Evolutionary conservation across 108 stramenopile genomes (phyloP), one percentile per base, ranked within the genome.

Genomic region (Asterionellopsis glacialis): DNA sequence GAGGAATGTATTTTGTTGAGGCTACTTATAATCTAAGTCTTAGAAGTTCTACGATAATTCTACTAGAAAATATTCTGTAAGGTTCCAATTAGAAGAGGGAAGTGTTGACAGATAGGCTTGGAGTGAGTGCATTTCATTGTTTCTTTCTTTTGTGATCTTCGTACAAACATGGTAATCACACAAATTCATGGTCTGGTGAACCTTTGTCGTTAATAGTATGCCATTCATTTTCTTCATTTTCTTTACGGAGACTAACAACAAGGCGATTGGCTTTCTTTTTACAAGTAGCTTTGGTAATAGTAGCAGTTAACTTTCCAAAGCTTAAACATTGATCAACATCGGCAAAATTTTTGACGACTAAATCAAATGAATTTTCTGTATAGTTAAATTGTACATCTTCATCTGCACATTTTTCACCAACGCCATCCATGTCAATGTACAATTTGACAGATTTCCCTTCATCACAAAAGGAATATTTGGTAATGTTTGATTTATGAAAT

Each of bases 391-490:
- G 39, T 38, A 89, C 62, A 52, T 87, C 77, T 10, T 75, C 78
- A 10, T 65, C 65, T 9, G 59, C 67, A 50, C 79, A 86, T 23
- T 57, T 59, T 40, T 86, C 70, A 4, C 84, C 85, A 1, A 88
- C 72, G 12, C 75, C 81, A 14, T 82, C 72, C 43, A 92, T 23
- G 19, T 80, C 68, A 40, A 92, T 75, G 64, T 89, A 92, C 7
- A 92, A 62, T 44, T 84, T 86, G n/a, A 92, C 84, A 22, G 56
- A 76, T 24, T 64, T 70, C 1, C 69, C 84, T 48, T 84, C 87
- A 47, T 92, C 82, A 0, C 72, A 51, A 57, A 92, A 92, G 19
- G 91, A 85, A 67, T 92, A 92, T 28, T 82, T 79, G 41, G 85
- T 92, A 49, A 92, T 92, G 73, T 84, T 92, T 57, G 75, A 77